Evolutionary conservation across 2,329 filamentous ascomycete species (phyloP), one percentile per base, ranked within the genome.

Genomic region (Exophiala lecanii-corni): DNA sequence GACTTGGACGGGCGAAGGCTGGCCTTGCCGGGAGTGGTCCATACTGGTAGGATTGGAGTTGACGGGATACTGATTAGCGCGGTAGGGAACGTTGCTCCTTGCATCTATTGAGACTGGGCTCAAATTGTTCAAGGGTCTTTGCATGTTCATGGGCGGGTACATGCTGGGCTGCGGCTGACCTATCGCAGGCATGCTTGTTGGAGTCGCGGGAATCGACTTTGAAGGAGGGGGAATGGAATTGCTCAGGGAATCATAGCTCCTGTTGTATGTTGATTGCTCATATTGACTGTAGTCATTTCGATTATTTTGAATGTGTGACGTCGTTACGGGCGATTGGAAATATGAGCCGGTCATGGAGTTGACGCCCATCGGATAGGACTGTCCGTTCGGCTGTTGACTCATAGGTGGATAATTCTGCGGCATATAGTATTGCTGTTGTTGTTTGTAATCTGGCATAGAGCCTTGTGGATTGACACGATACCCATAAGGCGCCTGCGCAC

Each of bases 401-500:
- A 53, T 50, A 4, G 51, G 47, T 20, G 48, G 53, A 41, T 54
- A 55, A 32, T 36, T 40, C 17, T 46, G 48, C 15, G 48, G 42
- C 20, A 50, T 38, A 31, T 52, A 55, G 35, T 51, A 55, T 12
- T 31, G 43, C 31, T 37, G 23, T 13, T 17, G 45, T 20, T 45
- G 25, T 13, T 42, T 43, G 39, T 51, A 45, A 35, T 51, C 42
- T 34, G 42, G 49, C 4, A 51, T 39, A 39, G 56, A 57, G n/a
- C 45, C 43, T 30, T 59, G 60, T 7, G 62, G 58, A 15, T 45
- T 51, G 34, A 55, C 41, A 32, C 67, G 64, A 53, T 70, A 70
- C 9, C 60, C 60, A 49, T 70, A 71, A 6, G 53, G 44, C 3
- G 59, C 53, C 43, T 68, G 62, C 1, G 61, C 58, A 39, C 59